Conservation (phyloP, 2,329 filamentous ascomycete genomes). For the Plectosphaerella sp. region DNA sequence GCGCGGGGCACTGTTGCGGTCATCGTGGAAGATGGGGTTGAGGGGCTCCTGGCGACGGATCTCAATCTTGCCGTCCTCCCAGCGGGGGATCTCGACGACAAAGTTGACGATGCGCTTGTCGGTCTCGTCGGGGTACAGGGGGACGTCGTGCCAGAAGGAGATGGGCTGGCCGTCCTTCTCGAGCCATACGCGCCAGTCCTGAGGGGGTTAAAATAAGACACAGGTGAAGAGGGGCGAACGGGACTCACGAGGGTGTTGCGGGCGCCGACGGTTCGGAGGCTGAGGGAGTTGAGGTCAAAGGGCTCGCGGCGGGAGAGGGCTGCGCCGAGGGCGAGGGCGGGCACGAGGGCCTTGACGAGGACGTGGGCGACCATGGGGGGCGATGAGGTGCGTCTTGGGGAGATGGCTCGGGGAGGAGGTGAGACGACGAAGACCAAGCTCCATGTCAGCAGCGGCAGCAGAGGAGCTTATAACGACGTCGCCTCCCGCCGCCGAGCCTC, state of each 20-base stretch:
- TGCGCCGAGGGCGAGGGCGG: background rate
- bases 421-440: background rate
- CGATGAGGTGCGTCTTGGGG: background rate
- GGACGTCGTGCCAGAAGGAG: conserved; percentile 37
- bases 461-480: background rate
- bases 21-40: conserved; percentile 37
- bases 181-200: conserved; percentile 37
- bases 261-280: conserved; percentile 27
- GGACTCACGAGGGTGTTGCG: conserved; percentile 29
- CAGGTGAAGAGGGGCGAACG: background rate
- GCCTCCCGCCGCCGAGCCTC: background rate
- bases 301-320: background rate
- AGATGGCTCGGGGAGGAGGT: background rate
- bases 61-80: conserved; percentile 35
- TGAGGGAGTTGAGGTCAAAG: conserved; percentile 23
- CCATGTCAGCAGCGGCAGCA: background rate
- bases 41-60: conserved; percentile 32
- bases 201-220: background rate
- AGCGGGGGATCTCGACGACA: conserved; percentile 36
- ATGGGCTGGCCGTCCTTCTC: conserved; percentile 32
- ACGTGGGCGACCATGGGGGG: conserved; percentile 1
- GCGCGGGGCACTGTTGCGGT: conserved; percentile 26
- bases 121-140: conserved; percentile 28
- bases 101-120: conserved; percentile 30
- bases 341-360: conserved; percentile 1